These are phyloP conservation scores for Starmera dryadoides DNA, from an alignment of 805 yeast genomes.

Conservation along the genomic window DNA sequence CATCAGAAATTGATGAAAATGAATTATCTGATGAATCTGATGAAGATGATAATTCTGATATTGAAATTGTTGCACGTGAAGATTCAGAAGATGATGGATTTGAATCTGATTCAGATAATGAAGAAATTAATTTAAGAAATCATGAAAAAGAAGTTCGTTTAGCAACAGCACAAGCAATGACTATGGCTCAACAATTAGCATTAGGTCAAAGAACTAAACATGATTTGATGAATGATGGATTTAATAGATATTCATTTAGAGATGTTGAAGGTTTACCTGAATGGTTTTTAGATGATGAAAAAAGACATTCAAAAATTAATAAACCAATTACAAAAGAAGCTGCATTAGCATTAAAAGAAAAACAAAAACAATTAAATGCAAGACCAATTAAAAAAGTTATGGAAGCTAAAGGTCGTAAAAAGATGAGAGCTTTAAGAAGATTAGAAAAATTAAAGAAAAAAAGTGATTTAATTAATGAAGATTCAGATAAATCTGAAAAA, in stretches of 20 bases:
- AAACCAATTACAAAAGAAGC: slow-evolving; percentile 97
- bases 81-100: slow-evolving; percentile 28
- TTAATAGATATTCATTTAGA: slow-evolving; percentile 85
- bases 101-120: slow-evolving; percentile 41
- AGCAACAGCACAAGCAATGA: slow-evolving; percentile 95
- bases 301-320: slow-evolving; percentile 72
- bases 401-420: slow-evolving; percentile 96
- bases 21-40: background rate
- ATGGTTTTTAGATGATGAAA: slow-evolving; percentile 97
- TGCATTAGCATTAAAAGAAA: slow-evolving; percentile 67
- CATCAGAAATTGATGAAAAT: background rate
- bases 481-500: slow-evolving; percentile 76
- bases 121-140: slow-evolving; percentile 38
- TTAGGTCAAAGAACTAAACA: slow-evolving; percentile 79
- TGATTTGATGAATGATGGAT: slow-evolving; percentile 87
- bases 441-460: slow-evolving; percentile 87
- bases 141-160: slow-evolving; percentile 68
- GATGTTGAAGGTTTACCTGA: slow-evolving; percentile 87
- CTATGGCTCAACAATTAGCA: slow-evolving; percentile 93
- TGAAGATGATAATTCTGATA: slow-evolving; percentile 24
- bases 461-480: slow-evolving; percentile 86
- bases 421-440: slow-evolving; percentile 82
- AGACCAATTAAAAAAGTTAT: slow-evolving; percentile 98
- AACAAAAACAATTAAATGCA: slow-evolving; percentile 78
- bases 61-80: slow-evolving; percentile 41